These are phyloP conservation scores for Solanum ossicruentum DNA, from an alignment of 257 asterid species.

Conservation along the genomic window DNA sequence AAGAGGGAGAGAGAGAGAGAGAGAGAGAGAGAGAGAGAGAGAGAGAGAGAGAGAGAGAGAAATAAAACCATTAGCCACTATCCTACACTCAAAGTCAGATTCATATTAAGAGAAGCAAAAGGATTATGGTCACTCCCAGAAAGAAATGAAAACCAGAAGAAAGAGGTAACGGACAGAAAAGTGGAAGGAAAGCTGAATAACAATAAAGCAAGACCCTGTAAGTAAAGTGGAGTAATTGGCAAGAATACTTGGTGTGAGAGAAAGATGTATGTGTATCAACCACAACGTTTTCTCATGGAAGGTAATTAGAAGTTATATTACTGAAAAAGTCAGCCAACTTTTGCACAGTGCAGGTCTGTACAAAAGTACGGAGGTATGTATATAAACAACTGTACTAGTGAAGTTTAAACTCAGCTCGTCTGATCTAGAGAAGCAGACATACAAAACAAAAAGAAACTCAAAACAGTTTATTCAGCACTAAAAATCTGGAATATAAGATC, in stretches of 20 bases:
- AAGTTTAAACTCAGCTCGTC: not conserved
- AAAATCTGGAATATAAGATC: not conserved
- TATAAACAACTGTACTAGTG: not conserved
- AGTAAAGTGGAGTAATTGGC: not conserved
- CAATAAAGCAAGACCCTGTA: not conserved
- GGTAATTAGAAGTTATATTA: not conserved
- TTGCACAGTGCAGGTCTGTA: not conserved
- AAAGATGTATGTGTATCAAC: not conserved
- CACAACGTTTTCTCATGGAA: not conserved
- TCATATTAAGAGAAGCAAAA: not conserved
- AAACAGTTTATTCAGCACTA: not conserved
- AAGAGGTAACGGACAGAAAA: not conserved
- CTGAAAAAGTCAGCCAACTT: not conserved
- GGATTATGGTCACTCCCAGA: not conserved
- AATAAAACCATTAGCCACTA: not conserved
- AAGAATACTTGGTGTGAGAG: not conserved
- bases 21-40: not conserved
- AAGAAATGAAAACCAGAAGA: not conserved
- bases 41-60: not conserved
- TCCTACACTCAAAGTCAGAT: not conserved
- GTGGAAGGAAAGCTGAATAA: not conserved
- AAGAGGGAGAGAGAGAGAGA: too few relatives aligned
- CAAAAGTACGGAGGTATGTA: not conserved
- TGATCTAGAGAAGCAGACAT: not conserved
- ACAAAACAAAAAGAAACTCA: not conserved